Evolutionary conservation across 352 stramenopile species (phyloP).

Genomic region (Globisporangium spinosum): DNA sequence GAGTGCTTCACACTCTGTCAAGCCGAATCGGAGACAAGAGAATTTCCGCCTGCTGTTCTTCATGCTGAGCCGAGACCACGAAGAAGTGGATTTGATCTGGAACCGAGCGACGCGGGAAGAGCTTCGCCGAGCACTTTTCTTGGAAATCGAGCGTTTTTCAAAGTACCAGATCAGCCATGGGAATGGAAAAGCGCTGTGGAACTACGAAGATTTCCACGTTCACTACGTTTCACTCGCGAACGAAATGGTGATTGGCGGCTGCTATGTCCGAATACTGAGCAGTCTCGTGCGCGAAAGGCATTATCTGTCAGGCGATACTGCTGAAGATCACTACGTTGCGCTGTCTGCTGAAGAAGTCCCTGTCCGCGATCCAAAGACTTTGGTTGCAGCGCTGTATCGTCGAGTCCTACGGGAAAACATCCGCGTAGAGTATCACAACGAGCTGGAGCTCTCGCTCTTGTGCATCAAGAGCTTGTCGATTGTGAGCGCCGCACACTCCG

Average conservation of each 20-base stretch:
- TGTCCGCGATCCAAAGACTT: constrained; percentile 42
- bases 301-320: constrained; percentile 39
- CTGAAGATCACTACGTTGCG: constrained; percentile 52
- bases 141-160: constrained; percentile 81
- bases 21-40: constrained; percentile 43
- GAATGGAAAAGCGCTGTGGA: constrained; percentile 89
- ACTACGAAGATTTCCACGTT: constrained; percentile 94
- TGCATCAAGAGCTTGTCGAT: constrained; percentile 66
- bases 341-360: constrained; percentile 52
- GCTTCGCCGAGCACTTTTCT: constrained; percentile 79
- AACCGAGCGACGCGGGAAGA: constrained; percentile 88
- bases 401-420: constrained; percentile 76
- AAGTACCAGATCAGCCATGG: constrained; percentile 66
- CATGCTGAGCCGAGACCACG: constrained; percentile 90
- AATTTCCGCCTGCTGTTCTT: constrained; percentile 96
- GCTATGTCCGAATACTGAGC: constrained; percentile 84
- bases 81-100: constrained; percentile 93
- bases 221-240: constrained; percentile 85
- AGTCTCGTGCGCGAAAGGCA: constrained; percentile 39
- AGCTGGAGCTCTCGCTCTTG: constrained; percentile 57
- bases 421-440: constrained; percentile 55
- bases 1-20: constrained; percentile 10
- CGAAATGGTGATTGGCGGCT: constrained; percentile 87
- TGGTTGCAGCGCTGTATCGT: constrained; percentile 65
- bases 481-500: constrained; percentile 49